Evolutionary conservation across 2,329 filamentous ascomycete genomes (phyloP), one percentile per base, ranked within the genome.

Genomic region (Trichoderma breve): DNA sequence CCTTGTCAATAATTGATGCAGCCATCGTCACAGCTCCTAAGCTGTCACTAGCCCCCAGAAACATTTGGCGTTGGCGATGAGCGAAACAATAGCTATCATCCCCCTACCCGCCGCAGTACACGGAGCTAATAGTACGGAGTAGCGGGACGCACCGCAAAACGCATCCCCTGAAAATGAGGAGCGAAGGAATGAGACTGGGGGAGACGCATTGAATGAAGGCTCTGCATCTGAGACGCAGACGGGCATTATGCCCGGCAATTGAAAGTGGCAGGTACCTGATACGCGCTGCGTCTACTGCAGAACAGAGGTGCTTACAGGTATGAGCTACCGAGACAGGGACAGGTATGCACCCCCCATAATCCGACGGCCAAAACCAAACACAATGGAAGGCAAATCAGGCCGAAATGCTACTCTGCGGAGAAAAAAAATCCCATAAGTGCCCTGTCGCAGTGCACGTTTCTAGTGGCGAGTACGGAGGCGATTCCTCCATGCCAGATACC

Each of bases 1-100:
- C 36, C 24, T 26, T 36, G 53, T 34, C 55, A 39, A 58, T 53
- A 70, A 61, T 53, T 61, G 67, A 62, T 70, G 67, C 67, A 70
- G 57, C 67, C 34, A 30, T 43, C 53, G 32, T 67, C 64, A 58
- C 64, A 55, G 64, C 47, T 26, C 18, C 64, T 57, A 55, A 55
- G 21, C 32, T 53, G 51, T 58, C 34, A 14, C 34, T 36, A 68
- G 34, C 65, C 36, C 55, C 60, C 57, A 61, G 67, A 70, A 70
- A 70, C 67, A 62, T 70, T 36, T 61, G 57, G 55, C 39, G 39
- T 51, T 61, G 67, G 67, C 55, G 39, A 70, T 30, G 66, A 51
- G 36, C 65, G 65, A 69, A 69, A 69, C 65, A 69, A 32, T n/a
- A 4, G 28, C 24, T 30, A 53, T 12, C 15, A 28, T 60, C 18